phyloP scores from a whole-genome alignment of 768 basidiomycete genomes.

The Stropharia rugosoannulata region DNA sequence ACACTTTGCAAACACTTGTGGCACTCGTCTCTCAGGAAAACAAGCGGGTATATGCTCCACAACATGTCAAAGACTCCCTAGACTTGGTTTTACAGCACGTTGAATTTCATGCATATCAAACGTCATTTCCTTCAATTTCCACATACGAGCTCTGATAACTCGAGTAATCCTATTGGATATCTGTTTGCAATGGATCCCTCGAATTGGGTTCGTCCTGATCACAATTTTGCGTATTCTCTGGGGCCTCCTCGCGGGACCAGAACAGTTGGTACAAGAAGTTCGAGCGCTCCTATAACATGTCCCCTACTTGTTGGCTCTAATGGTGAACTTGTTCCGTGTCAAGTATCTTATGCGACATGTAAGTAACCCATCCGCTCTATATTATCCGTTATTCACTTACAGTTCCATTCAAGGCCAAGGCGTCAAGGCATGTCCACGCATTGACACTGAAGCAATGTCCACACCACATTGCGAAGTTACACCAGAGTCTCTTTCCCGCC shows the following conservation, averaged over 20 bases:
- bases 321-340: background rate
- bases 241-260: constrained; percentile 3
- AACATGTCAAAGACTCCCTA: background rate
- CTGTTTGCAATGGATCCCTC: background rate
- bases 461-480: too few species aligned
- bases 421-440: constrained; percentile 1
- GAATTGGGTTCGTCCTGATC: constrained; percentile 4
- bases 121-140: constrained; percentile 1
- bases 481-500: too few species aligned
- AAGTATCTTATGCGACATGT: constrained; percentile 3
- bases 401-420: background rate
- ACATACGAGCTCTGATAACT: background rate
- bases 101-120: background rate
- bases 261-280: background rate
- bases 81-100: background rate
- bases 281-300: background rate
- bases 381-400: too few species aligned
- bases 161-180: background rate
- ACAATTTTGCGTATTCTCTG: constrained; percentile 11
- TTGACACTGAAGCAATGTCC: background rate
- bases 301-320: background rate
- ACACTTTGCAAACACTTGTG: too few species aligned
- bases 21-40: too few species aligned
- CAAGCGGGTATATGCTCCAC: background rate
- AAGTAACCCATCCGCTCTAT: background rate